Evolutionary conservation across 352 stramenopile species (phyloP), one percentile per base, ranked within the genome.

Genomic region (Pythium phragmitis): DNA sequence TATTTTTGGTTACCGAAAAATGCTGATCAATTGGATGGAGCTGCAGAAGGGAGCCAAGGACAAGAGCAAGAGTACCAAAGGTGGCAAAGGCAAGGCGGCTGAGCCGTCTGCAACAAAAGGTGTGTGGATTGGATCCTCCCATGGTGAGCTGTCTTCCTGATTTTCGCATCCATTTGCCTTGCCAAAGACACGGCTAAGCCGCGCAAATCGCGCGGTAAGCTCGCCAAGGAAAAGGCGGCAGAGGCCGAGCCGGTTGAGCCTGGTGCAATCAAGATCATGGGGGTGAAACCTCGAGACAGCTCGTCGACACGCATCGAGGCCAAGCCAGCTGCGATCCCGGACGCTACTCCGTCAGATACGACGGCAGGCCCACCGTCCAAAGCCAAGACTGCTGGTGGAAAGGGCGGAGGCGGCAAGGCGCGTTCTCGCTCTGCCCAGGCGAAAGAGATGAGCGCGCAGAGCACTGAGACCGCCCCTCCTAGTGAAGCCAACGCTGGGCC

Each of bases 251-350:
- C 45, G 17, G 30, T 78, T 3, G 65, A 85, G 47, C 78, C 78
- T 43, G 82, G 79, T 2, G 68, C 70, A 57, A 41, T 89, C 19
- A 76, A 74, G 33, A 88, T 89, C 30, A 88, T 89, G 80, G 39
- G 45, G 17, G 7, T 41, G 17, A 71, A 71, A 28, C 49, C 28
- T 11, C 62, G 60, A 17, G 55, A 65, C 8, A 58, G 16, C 19
- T 45, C 41, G 21, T 23, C 30, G 16, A 39, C 36, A 14, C 45
- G 45, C 19, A 50, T 19, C 12, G 48, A 62, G 5, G 17, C 34
- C 16, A 51, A 47, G 4, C 8, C 43, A 26, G n/a, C 60, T 23
- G n/a, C 41, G 13, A 19, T 30, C 9, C 26, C 60, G 1, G 60
- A 60, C 9, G 34, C 19, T 26, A 14, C 42, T 19, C 14, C 41